Percentiles rank a stretch among this genome's conserved stretches.
phyloP scores from a whole-genome alignment of 805 yeast genomes.

The Pichia thaimueangensis region DNA sequence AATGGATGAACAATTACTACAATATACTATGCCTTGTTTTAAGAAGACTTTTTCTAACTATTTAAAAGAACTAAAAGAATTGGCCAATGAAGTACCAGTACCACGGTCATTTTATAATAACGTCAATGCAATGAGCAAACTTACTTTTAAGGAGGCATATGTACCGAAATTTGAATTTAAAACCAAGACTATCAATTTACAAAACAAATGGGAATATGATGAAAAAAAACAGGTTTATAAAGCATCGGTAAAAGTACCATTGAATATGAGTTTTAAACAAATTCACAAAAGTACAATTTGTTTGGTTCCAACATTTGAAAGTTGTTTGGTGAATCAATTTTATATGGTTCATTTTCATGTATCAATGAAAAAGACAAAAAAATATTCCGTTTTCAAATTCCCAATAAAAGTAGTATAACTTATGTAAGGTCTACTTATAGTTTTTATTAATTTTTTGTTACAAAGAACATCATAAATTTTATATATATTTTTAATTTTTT shows the following conservation, averaged over 20 bases:
- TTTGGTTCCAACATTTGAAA: slow-evolving; percentile 7
- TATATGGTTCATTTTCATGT: slow-evolving; percentile 7
- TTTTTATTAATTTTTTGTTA: background rate
- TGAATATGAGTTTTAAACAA: slow-evolving; percentile 1
- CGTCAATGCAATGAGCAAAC: slow-evolving; percentile 7
- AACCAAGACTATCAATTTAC: slow-evolving; percentile 4
- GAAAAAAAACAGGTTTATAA: background rate
- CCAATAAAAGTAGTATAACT: background rate
- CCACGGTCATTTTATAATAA: background rate
- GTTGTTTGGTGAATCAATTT: slow-evolving; percentile 4
- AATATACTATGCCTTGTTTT: slow-evolving; percentile 8
- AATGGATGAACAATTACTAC: slow-evolving; percentile 8
- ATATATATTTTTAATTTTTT: no score
- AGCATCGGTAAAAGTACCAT: slow-evolving; percentile 2
- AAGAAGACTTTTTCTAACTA: background rate
- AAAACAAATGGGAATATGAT: slow-evolving; percentile 5
- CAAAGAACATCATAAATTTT: no score
- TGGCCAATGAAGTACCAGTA: slow-evolving; percentile 1
- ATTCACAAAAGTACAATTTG: slow-evolving; percentile 1
- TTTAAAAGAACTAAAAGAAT: background rate
- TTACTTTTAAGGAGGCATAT: slow-evolving; percentile 4
- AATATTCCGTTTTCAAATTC: slow-evolving; percentile 1
- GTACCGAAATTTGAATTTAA: slow-evolving; percentile 7
- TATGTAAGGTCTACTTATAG: background rate
- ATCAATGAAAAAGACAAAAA: slow-evolving; percentile 2